A percentile compares a stretch with the other conserved stretches of the same genome.
phyloP scores from a whole-genome alignment of 257 asterid genomes.

The Scutellaria baicalensis region DNA sequence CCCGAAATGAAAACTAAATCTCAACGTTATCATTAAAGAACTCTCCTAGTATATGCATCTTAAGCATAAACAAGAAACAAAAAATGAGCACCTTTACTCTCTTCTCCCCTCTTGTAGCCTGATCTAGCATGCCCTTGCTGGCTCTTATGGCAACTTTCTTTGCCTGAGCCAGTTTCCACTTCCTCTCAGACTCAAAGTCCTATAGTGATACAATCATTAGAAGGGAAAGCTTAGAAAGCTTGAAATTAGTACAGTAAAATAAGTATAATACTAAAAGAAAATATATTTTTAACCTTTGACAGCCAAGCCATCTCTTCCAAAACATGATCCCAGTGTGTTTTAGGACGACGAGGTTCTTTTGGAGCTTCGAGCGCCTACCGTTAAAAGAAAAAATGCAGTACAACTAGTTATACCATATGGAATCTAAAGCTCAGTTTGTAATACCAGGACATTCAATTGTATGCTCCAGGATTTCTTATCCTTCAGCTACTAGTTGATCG shows the following conservation, averaged over 20 bases:
- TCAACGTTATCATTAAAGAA: not conserved
- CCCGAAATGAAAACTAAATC: not conserved
- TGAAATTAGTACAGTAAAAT: not conserved
- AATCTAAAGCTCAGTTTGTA: not conserved
- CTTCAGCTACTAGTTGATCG: not conserved
- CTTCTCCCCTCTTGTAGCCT: constrained; percentile 95
- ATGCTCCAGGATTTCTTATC: constrained; percentile 11
- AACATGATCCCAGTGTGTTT: constrained; percentile 99
- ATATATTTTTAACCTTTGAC: constrained; percentile 58
- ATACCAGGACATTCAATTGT: not conserved
- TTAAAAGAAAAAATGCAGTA: constrained; percentile 8
- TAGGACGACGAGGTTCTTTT: constrained; percentile 90
- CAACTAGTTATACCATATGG: constrained; percentile 1
- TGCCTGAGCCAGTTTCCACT: constrained; percentile 97
- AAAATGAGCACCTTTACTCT: constrained; percentile 60
- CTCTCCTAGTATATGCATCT: constrained; percentile 7
- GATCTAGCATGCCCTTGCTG: constrained; percentile 95
- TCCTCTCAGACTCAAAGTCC: constrained; percentile 99
- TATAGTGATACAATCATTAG: constrained; percentile 25
- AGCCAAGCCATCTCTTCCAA: constrained; percentile 99
- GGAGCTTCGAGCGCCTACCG: constrained; percentile 87
- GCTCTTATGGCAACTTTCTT: constrained; percentile 93
- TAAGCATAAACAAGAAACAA: constrained; percentile 6
- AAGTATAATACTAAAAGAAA: not conserved
- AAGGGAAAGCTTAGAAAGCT: not conserved